Evolutionary conservation across 345 rosid species (phyloP), one percentile per base, ranked within the genome.

Genomic region (Erucastrum elatum): DNA sequence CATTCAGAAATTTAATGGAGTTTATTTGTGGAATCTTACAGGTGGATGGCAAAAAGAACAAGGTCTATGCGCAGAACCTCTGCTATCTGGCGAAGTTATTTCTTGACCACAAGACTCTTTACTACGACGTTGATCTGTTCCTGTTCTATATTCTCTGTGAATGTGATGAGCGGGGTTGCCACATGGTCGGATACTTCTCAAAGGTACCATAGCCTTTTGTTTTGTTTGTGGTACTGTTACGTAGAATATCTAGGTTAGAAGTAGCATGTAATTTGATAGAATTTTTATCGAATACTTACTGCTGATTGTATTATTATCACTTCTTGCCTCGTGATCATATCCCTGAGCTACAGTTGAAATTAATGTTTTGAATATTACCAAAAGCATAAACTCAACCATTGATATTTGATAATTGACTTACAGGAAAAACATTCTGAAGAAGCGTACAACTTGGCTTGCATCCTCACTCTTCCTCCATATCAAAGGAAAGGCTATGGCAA

Each of bases 401-500:
- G 29, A 53, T 35, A 6, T 26, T 60, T 25, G 26, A 62, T 6
- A 49, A 6, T 64, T 64, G 71, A 46, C 33, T 69, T 85, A 79
- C 93, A 93, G 98, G 99, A 93, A 84, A 95, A 93, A 75, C 99
- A 95, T 81, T 95, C 99, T 0, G 98, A 95, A 83, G 99, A 95
- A 82, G 89, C 99, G 8, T 95, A 90, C 84, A 95, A 95, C 86
- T 84, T 95, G 87, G 99, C 99, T 49, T 93, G 98, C 81, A 95
- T 95, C 75, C 98, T 93, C 60, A 95, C 99, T 0, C 98, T 95
- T 83, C 99, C 99, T 71, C 99, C 97, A 27, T 95, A 95, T 80
- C 99, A 95, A 82, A 93, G 99, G 84, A 95, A 95, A 88, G 99
- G 99, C 87, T 95, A 95, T 69, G 99, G 99, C 4, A 95, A 95